These are phyloP conservation scores for Calocybe cyanea DNA, from an alignment of 768 basidiomycete species.

Conservation along the genomic window DNA sequence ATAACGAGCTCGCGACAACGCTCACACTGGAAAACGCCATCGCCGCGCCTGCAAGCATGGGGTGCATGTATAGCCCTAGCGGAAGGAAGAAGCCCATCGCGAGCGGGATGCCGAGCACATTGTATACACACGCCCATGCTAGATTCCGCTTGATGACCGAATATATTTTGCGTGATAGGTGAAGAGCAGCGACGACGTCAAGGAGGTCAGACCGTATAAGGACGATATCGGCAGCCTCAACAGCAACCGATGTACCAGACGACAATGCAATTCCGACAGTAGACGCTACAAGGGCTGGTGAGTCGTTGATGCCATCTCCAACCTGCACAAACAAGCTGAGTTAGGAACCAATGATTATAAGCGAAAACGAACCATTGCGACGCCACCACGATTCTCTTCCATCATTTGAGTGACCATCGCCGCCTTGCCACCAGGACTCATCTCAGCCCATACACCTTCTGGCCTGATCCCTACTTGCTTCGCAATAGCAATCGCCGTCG, in stretches of 20 bases:
- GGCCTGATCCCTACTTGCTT: constrained; percentile 82
- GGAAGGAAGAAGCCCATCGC: constrained; percentile 98
- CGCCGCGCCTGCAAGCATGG: constrained; percentile 97
- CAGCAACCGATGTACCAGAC: constrained; percentile 93
- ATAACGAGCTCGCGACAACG: constrained; percentile 87
- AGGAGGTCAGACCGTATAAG: constrained; percentile 96
- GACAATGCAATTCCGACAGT: constrained; percentile 96
- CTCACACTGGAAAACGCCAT: constrained; percentile 98
- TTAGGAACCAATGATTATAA: background rate
- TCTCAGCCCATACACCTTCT: constrained; percentile 84
- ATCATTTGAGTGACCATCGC: constrained; percentile 78
- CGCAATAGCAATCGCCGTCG: constrained; percentile 86
- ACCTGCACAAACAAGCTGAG: constrained; percentile 48
- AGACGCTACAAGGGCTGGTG: constrained; percentile 92
- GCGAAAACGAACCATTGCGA: constrained; percentile 76
- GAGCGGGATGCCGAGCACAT: constrained; percentile 88
- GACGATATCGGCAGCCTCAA: constrained; percentile 97
- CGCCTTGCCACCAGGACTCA: constrained; percentile 96
- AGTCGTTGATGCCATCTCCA: constrained; percentile 99
- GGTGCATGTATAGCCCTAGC: constrained; percentile 88
- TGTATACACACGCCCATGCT: constrained; percentile 95
- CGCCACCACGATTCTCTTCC: constrained; percentile 62
- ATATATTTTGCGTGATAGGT: constrained; percentile 88
- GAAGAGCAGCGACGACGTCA: constrained; percentile 94
- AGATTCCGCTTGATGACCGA: constrained; percentile 89